phyloP scores from a whole-genome alignment of 441 rosid genomes.

The Macaranga tanarius region DNA sequence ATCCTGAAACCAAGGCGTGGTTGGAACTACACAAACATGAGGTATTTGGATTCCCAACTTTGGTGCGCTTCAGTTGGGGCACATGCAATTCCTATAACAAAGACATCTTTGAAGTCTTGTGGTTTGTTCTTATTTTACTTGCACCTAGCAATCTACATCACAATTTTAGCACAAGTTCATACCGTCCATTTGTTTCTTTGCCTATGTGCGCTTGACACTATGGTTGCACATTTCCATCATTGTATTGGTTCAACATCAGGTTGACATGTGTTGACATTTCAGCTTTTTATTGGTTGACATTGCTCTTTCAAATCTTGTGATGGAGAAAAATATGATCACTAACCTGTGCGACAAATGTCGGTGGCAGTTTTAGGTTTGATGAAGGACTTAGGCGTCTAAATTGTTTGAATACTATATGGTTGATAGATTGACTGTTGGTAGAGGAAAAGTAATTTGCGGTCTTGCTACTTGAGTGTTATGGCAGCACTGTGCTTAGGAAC shows the following conservation, averaged over 20 bases:
- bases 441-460: not conserved
- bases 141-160: not conserved
- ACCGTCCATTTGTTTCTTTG: not conserved
- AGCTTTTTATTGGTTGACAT: not conserved
- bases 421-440: not conserved
- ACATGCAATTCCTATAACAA: constrained; percentile 76
- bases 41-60: constrained; percentile 85
- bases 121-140: constrained; percentile 47
- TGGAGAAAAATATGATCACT: not conserved
- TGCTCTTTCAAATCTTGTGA: not conserved
- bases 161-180: not conserved
- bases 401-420: not conserved
- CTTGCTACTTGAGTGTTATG: not conserved
- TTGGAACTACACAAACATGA: constrained; percentile 64
- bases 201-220: not conserved
- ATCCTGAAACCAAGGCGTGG: constrained; percentile 70
- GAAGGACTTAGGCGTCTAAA: no score
- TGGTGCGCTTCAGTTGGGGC: constrained; percentile 97
- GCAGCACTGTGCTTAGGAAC: not conserved
- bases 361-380: not conserved
- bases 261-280: not conserved
- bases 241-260: not conserved
- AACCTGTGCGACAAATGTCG: not conserved
- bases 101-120: constrained; percentile 61
- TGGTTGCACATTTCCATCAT: not conserved